These are phyloP conservation scores for Beta lomatogona DNA, from an alignment of 179 eudicot genomes.

Conservation along the genomic window DNA sequence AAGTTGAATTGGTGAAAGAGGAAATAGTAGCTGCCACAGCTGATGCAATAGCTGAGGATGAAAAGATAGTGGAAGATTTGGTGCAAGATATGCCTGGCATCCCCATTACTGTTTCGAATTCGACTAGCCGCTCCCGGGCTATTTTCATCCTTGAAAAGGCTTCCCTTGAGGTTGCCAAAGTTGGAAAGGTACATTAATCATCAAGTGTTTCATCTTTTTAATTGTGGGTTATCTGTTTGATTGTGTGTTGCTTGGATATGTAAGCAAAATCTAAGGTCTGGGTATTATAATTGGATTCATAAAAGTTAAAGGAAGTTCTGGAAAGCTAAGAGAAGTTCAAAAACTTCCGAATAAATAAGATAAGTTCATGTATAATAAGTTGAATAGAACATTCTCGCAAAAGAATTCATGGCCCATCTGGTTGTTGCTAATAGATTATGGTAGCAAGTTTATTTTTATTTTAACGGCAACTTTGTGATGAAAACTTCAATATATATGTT, in stretches of 20 bases:
- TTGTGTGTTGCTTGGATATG: not conserved
- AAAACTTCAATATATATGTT: no score
- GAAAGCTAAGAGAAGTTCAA: no score
- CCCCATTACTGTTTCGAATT: constrained; percentile 48
- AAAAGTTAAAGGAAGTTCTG: no score
- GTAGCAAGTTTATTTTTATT: no score
- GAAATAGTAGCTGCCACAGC: constrained; percentile 13
- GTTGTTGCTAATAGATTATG: no score
- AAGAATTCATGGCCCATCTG: no score
- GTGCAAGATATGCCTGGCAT: constrained; percentile 57
- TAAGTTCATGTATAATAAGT: no score
- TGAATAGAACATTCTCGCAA: no score
- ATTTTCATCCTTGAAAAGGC: constrained; percentile 86
- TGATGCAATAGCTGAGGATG: constrained; percentile 35
- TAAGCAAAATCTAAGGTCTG: not conserved
- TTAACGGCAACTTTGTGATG: no score
- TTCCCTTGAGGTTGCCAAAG: constrained; percentile 88
- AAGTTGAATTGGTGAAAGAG: constrained; percentile 25
- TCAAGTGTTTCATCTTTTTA: not conserved
- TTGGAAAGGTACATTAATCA: constrained; percentile 67
- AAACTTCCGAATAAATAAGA: no score
- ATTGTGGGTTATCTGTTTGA: not conserved
- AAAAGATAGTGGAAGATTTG: constrained; percentile 35
- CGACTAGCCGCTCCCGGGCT: constrained; percentile 49
- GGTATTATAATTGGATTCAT: not conserved